A percentile compares a stretch with the other conserved stretches of the same genome.
phyloP scores from a whole-genome alignment of 2,329 filamentous ascomycete genomes.

The Botrytis aclada region DNA sequence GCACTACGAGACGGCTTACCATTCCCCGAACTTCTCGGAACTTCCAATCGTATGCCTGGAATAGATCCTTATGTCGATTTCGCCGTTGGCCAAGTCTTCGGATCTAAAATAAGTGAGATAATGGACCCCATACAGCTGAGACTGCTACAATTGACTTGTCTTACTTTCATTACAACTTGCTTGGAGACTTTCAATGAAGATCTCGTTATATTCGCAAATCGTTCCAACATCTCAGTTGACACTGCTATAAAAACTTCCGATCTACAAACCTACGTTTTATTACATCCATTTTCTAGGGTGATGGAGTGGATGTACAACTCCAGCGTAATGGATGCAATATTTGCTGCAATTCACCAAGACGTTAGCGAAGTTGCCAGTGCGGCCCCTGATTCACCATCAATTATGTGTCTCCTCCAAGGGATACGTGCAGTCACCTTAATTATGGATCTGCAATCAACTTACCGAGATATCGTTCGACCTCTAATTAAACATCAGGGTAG shows the following conservation, averaged over 20 bases:
- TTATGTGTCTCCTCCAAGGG: conserved; percentile 74
- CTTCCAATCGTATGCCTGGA: conserved; percentile 73
- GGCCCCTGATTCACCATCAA: conserved; percentile 73
- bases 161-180: conserved; percentile 79
- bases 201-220: conserved; percentile 78
- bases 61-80: conserved; percentile 94
- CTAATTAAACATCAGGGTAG: conserved; percentile 65
- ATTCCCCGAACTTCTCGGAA: conserved; percentile 83
- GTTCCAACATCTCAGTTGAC: conserved; percentile 73
- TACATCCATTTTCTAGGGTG: conserved; percentile 89
- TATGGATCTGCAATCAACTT: conserved; percentile 85
- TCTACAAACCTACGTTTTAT: conserved; percentile 73
- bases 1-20: conserved; percentile 72
- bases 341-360: conserved; percentile 75
- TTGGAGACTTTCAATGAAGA: conserved; percentile 91
- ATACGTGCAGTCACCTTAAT: conserved; percentile 81
- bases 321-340: conserved; percentile 75
- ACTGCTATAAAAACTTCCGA: conserved; percentile 69
- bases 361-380: conserved; percentile 68
- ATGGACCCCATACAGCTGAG: conserved; percentile 66
- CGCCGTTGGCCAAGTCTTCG: conserved; percentile 75
- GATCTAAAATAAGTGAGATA: conserved; percentile 54
- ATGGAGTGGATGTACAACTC: conserved; percentile 99
- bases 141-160: conserved; percentile 72
- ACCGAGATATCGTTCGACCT: conserved; percentile 82